A percentile compares a stretch with the other conserved stretches of the same genome.
These are phyloP conservation scores for Fraxinus americana DNA, from an alignment of 257 asterid genomes.

Conservation along the genomic window DNA sequence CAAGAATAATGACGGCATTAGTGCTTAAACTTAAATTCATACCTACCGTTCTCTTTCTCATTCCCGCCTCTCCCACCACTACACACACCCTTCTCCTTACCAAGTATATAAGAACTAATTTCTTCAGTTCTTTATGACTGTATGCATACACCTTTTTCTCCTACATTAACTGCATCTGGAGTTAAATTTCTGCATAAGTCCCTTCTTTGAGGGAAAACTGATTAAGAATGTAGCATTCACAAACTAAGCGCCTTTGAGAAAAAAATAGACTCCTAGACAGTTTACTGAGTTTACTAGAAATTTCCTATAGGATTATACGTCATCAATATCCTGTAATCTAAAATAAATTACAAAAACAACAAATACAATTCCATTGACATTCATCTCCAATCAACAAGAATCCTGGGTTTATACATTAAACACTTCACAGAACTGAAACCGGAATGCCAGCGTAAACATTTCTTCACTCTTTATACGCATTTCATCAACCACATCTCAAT, in stretches of 20 bases:
- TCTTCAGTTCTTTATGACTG: neutral
- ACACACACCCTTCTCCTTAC: neutral
- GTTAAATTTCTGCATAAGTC: neutral
- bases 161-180: neutral
- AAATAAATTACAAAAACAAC: neutral
- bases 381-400: slow-evolving; percentile 9
- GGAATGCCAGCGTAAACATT: slow-evolving; percentile 6
- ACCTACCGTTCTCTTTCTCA: neutral
- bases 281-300: neutral
- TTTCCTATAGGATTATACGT: neutral
- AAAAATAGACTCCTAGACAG: neutral
- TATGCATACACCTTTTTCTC: neutral
- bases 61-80: neutral
- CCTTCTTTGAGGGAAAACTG: neutral
- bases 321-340: slow-evolving; percentile 2
- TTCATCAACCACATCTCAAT: neutral
- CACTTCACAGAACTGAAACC: neutral
- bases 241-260: neutral
- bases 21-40: neutral
- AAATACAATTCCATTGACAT: neutral
- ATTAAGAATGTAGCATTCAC: neutral
- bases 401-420: neutral
- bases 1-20: neutral
- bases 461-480: slow-evolving; percentile 5
- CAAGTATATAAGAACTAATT: neutral